phyloP scores from a whole-genome alignment of 2,329 filamentous ascomycete genomes.

The Penicillium sp. region DNA sequence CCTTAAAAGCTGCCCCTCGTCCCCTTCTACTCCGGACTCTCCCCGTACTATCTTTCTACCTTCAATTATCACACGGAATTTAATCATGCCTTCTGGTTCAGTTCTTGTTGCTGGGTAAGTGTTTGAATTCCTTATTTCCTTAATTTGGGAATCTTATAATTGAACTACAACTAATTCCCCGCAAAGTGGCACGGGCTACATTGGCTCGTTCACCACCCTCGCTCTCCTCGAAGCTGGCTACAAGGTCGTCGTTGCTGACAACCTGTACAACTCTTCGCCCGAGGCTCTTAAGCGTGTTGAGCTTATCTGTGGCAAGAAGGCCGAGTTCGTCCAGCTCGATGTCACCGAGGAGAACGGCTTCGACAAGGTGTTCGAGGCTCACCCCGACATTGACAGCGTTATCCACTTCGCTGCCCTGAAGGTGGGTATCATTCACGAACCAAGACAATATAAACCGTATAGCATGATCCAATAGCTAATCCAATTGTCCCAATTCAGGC shows the following conservation, averaged over 20 bases:
- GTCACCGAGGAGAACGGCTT: conserved; percentile 81
- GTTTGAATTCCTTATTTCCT: conserved; percentile 8
- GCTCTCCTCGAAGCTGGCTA: conserved; percentile 91
- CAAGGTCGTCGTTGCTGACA: conserved; percentile 95
- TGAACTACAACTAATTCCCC: conserved; percentile 27
- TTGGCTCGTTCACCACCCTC: conserved; percentile 93
- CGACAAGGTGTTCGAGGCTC: conserved; percentile 80
- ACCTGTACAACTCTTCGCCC: conserved; percentile 91
- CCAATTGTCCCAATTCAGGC: conserved; percentile 55
- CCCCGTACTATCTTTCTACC: not conserved
- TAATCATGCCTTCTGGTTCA: conserved; percentile 73
- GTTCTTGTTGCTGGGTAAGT: conserved; percentile 89
- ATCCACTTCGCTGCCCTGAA: conserved; percentile 99
- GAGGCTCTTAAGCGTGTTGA: conserved; percentile 94
- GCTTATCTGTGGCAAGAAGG: conserved; percentile 83
- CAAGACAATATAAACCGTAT: not conserved
- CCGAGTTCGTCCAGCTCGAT: conserved; percentile 80
- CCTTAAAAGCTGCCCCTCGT: conserved; percentile 17
- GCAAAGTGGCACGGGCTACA: conserved; percentile 86
- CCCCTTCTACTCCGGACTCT: conserved; percentile 2
- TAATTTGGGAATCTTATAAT: conserved; percentile 7
- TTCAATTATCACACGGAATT: not conserved
- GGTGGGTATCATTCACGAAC: conserved; percentile 48
- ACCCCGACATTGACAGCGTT: conserved; percentile 94
- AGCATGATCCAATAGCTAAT: not conserved